A percentile compares a stretch with the other conserved stretches of the same genome.
Conservation (phyloP, 345 rosid genomes). For the Lenwebbia sp. region DNA sequence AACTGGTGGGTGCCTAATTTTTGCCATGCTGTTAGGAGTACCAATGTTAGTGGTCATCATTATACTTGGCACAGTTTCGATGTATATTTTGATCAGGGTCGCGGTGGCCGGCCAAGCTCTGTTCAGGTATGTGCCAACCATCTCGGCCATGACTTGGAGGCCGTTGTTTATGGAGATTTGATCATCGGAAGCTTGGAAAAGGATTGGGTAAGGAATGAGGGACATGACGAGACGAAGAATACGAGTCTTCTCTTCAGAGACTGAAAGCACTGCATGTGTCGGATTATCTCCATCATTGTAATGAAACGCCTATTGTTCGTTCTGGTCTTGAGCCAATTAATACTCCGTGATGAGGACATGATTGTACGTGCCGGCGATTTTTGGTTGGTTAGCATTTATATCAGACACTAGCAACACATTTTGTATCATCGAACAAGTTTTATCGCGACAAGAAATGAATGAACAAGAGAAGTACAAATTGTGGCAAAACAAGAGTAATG, state of each 20-base stretch:
- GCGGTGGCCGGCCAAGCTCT: background rate
- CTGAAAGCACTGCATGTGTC: background rate
- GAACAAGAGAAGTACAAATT: background rate
- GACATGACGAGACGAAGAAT: background rate
- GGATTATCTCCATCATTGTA: background rate
- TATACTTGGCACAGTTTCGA: too few relatives aligned
- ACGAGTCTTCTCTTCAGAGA: background rate
- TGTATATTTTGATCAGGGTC: background rate
- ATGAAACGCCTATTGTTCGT: background rate
- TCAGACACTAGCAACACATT: background rate
- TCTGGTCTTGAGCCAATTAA: background rate
- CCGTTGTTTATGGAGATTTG: background rate
- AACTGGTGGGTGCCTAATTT: background rate
- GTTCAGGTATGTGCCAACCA: background rate
- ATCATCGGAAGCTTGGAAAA: background rate
- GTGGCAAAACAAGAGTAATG: background rate
- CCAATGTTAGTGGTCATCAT: too few relatives aligned
- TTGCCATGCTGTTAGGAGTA: too few relatives aligned
- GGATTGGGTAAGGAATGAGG: background rate
- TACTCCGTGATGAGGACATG: background rate
- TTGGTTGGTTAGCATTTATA: background rate
- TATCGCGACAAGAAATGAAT: background rate
- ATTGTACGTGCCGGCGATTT: background rate
- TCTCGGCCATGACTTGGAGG: background rate
- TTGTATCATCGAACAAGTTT: background rate